Evolutionary conservation across 1,139 yeast species (phyloP).

Genomic region (Tardiomyces blankii): DNA sequence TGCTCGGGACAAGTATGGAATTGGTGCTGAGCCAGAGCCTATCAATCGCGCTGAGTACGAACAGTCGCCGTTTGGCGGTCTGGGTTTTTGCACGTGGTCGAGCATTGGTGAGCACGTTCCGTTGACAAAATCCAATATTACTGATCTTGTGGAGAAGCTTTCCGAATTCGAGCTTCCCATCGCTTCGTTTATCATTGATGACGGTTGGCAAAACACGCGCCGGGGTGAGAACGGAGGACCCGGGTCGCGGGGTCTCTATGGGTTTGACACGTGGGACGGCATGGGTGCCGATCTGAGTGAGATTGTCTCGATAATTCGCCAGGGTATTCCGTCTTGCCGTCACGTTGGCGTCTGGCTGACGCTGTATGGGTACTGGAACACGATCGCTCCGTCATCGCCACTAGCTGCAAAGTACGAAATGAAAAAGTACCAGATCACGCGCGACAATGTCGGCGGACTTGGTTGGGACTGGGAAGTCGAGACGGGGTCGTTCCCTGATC

Average conservation of each 20-base stretch:
- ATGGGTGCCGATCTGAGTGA: conserved; percentile 1
- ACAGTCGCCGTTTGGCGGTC: conserved; percentile 1
- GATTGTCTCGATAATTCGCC: conserved; percentile 1
- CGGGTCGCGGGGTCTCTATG: conserved; percentile 2
- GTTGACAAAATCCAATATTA: neutral
- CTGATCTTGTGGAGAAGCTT: neutral
- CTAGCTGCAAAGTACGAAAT: conserved; percentile 2
- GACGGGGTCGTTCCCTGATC: neutral
- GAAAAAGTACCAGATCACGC: neutral
- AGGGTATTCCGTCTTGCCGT: neutral
- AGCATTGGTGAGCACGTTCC: conserved; percentile 4
- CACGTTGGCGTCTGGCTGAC: conserved; percentile 7
- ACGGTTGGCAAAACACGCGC: conserved; percentile 5
- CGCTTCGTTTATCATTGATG: conserved; percentile 4
- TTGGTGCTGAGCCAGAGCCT: neutral
- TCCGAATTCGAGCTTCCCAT: neutral
- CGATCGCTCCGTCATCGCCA: conserved; percentile 4
- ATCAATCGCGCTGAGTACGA: neutral
- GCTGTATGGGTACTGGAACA: conserved; percentile 4
- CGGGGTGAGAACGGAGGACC: neutral
- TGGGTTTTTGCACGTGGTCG: conserved; percentile 6
- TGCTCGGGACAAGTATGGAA: neutral
- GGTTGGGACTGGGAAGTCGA: neutral
- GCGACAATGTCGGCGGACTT: neutral
- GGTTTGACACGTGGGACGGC: conserved; percentile 4